Base-by-base conservation (phyloP, 148 eudicot species). In the Persicaria maculosa region DNA sequence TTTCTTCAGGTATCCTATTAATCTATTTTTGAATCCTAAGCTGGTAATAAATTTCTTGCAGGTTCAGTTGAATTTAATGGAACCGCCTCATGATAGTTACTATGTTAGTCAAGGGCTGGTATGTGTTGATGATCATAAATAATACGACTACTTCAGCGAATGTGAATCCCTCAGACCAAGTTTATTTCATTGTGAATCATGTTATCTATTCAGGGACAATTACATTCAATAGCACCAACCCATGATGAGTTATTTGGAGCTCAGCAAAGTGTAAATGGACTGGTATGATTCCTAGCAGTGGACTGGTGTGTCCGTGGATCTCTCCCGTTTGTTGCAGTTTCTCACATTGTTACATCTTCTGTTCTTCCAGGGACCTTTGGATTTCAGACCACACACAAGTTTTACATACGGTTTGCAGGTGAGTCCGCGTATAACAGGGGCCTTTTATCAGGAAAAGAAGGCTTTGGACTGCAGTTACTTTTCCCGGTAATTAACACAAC, bases 51-150 rank as follows among this genome's bases (percentile, higher is more conserved):
- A 6, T 22, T 25, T 68, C 53, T 78, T 81, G 79, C 85, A 81
- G 91, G 82, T 90, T 75, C 97, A 90, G 78, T 82, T 94, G 81
- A 94, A 94, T 83, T 82, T 94, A 79, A 91, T 94, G 98, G 98
- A 91, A 84, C 97, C 91, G 58, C 97, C 98, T 11, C 87, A 94
- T 77, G 98, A 94, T 79, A 87, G 85, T 77, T 94, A 89, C 79
- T 91, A 85, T 78, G 93, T 89, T 69, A 84, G 85, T 77, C 91
- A 87, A 64, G 93, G 97, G 75, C 88, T 91, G 96, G 98, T 94
- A 87, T 54, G 96, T 80, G 31, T 62, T 74, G 67, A 69, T 78
- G 71, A 19, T 65, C 47, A 36, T 65, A 65, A 40, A 36, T 65
- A 65, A 40, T 40, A 17, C 11, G 72, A 17, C 78, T 22, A 50